Base-by-base conservation (phyloP, 1,284 basidiomycete genomes). In the Rhodotorula sp. region DNA sequence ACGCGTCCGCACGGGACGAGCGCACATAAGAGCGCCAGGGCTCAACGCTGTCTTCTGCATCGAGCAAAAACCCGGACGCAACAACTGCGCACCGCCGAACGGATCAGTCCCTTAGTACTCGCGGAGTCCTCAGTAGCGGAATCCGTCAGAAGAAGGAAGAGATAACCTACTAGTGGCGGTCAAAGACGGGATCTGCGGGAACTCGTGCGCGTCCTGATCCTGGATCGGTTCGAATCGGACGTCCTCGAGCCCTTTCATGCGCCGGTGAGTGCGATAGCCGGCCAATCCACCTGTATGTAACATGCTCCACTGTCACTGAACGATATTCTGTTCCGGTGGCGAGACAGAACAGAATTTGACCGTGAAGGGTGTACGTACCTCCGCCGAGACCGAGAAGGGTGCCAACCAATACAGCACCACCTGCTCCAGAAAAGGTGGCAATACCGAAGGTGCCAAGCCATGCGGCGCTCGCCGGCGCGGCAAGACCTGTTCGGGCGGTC, bases 311-410 rank as follows among this genome's bases (percentile, higher is more conserved):
- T 33, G 33, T 33, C 33, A 33, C 7, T 33, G 7, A 4, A 10
- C 22, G 33, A 20, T 42, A 26, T 12, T 33, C 22, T 61, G 17
- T 4, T 14, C 33, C 3, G 5, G 8, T 14, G 0, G 7, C 12
- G 17, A 44, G 14, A 22, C 26, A 18, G 22, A n/a, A n/a, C 44
- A 4, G 0, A 22, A 42, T 49, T 24, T 24, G 18, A 22, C 20
- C 1, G 20, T 18, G 48, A 24, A 22, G 54, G 44, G 55, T 46
- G 17, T 30, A 63, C 57, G 68, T 64, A 49, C 83, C 84, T 26
- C 83, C 84, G 8, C 83, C 82, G 5, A 85, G 77, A 4, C 84
- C 84, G 69, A 85, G 84, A 15, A 85, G 75, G 1, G 83, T 83
- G 0, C 84, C 84, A 8, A 85, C 79, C 0, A 85, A 79, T 12